Evolutionary conservation across 495 filamentous ascomycete species (phyloP), one percentile per base, ranked within the genome.

Genomic region (Massariosphaeria phaeospora): DNA sequence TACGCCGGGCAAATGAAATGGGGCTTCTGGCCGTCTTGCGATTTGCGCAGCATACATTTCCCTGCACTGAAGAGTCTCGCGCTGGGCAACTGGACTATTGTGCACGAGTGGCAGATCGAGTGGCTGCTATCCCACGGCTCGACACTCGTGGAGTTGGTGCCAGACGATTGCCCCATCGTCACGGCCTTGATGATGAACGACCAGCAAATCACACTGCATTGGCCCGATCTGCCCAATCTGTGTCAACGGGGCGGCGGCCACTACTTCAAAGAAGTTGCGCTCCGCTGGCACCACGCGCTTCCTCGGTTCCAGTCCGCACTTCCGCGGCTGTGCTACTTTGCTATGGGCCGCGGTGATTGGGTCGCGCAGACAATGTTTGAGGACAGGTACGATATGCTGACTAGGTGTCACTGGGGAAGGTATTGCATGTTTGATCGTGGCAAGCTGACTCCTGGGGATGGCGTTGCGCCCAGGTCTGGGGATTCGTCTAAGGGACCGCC

Each of bases 101-200:
- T 27, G 21, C 18, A 51, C 26, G 35, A 51, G 9, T 51, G 48
- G 48, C 48, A 51, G 25, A 17, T 51, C 18, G 48, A 51, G 4
- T 51, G 48, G 48, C n/a, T 51, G 6, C 15, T 51, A 2, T 51
- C 48, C 6, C 33, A 51, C 33, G 35, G 48, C 23, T 2, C 8
- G 20, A 51, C 33, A 5, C 35, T 51, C 3, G 11, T 2, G 17
- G 33, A 51, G 25, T 24, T 51, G 5, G 2, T 51, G 12, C 35
- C 40, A 3, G 35, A 51, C 26, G 33, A 40, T 33, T 51, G 48
- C 27, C 48, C 48, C 2, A 51, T 51, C 27, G 11, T 51, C 1
- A 26, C 26, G 12, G 6, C 25, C 20, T 20, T 51, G 3, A 21
- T 17, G 2, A 40, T 51, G 6, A 11, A 40, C 2, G 1, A 2